Evolutionary conservation across 257 asterid species (phyloP).

Genomic region (Solanum tarapatanum): DNA sequence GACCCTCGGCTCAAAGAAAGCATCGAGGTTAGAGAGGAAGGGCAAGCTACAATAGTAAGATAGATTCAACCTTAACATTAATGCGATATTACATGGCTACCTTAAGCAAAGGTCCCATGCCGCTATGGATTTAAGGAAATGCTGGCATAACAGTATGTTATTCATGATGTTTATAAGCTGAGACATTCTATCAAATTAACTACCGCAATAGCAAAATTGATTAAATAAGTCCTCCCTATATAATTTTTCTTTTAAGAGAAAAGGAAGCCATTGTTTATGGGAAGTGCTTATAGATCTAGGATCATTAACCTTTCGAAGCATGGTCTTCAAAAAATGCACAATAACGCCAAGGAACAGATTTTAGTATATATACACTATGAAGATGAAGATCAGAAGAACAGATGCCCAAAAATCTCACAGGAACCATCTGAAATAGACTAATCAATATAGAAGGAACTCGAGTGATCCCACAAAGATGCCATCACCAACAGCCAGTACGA

Average conservation of each 20-base stretch:
- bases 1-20: not conserved
- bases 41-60: not conserved
- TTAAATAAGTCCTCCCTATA: not conserved
- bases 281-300: not conserved
- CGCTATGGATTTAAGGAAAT: not conserved
- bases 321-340: not conserved
- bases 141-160: not conserved
- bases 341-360: not conserved
- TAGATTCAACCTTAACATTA: not conserved
- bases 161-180: not conserved
- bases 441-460: not conserved
- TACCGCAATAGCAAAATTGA: not conserved
- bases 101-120: not conserved
- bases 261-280: not conserved
- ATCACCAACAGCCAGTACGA: not conserved
- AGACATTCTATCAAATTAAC: not conserved
- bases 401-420: not conserved
- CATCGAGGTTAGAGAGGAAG: not conserved
- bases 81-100: not conserved
- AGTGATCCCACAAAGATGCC: not conserved
- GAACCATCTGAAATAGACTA: not conserved
- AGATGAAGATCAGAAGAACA: not conserved
- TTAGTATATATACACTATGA: not conserved
- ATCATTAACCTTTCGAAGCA: not conserved
- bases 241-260: not conserved